Percentiles rank a stretch among this genome's conserved stretches.
Conservation (phyloP, 306 rosid species). For the Fragaria vesca region DNA sequence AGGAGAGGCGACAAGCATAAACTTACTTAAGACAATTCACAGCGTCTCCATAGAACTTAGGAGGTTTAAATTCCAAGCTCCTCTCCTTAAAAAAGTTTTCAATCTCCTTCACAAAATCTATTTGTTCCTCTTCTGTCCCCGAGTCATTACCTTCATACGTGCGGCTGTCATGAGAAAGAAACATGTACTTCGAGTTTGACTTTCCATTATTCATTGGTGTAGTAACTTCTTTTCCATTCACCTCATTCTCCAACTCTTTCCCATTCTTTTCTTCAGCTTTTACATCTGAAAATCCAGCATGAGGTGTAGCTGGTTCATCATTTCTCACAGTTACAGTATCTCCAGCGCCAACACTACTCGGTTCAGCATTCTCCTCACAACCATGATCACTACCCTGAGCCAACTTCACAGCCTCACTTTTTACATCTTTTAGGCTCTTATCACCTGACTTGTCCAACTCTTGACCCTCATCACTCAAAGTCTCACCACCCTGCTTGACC, state of each 20-base stretch:
- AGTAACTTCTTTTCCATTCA: conserved; percentile 44
- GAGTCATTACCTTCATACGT: conserved; percentile 75
- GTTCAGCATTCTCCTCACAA: conserved; percentile 17
- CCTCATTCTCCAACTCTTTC: conserved; percentile 37
- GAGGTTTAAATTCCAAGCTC: conserved; percentile 91
- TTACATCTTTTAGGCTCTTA: conserved; percentile 28
- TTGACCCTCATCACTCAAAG: not conserved
- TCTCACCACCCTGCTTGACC: not conserved
- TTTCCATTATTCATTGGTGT: conserved; percentile 52
- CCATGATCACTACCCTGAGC: conserved; percentile 21
- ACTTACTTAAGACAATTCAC: conserved; percentile 96
- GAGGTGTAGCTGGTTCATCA: conserved; percentile 33
- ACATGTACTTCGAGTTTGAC: conserved; percentile 42
- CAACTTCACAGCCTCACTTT: conserved; percentile 34
- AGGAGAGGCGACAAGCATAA: conserved; percentile 18
- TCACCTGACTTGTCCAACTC: conserved; percentile 29
- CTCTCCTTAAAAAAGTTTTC: conserved; percentile 87
- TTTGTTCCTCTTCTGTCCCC: conserved; percentile 88
- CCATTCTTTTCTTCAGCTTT: conserved; percentile 36
- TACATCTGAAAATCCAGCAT: conserved; percentile 37
- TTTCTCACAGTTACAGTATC: conserved; percentile 28
- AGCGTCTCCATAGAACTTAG: conserved; percentile 93
- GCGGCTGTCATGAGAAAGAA: conserved; percentile 57
- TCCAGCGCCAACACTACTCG: conserved; percentile 22
- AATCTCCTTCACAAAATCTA: conserved; percentile 82